Evolutionary conservation across 202 grass and related monocot species (phyloP).

Genomic region (Schoenoplectus tabernaemontani): DNA sequence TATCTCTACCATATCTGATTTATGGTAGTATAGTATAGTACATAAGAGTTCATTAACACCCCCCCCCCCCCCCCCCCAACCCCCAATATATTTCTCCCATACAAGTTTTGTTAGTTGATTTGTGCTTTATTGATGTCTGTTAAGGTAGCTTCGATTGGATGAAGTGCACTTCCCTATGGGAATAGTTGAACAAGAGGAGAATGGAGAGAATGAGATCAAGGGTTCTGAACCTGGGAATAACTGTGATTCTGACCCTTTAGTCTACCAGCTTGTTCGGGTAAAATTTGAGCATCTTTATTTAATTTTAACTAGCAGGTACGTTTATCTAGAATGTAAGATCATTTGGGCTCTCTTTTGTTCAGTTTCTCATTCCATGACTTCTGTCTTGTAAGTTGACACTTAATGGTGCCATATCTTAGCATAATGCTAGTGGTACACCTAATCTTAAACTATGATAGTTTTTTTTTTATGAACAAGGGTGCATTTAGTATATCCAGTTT

Average conservation of each 20-base stretch:
- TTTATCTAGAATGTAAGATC: background rate
- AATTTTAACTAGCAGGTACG: background rate
- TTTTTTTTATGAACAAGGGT: background rate
- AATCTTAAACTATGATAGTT: background rate
- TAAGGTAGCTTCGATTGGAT: slow-evolving; percentile 33
- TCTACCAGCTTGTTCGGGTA: slow-evolving; percentile 98
- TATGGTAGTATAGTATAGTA: background rate
- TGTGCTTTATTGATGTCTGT: slow-evolving; percentile 11
- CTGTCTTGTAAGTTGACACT: background rate
- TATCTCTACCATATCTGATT: background rate
- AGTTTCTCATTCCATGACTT: background rate
- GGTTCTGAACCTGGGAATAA: slow-evolving; percentile 44
- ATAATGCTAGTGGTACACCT: background rate
- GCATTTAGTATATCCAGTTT: background rate
- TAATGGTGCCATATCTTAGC: background rate
- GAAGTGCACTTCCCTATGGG: slow-evolving; percentile 62
- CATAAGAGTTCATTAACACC: background rate
- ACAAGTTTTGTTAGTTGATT: slow-evolving; percentile 17
- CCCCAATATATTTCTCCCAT: background rate
- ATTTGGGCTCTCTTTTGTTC: background rate
- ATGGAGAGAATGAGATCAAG: slow-evolving; percentile 41
- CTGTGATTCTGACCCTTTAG: slow-evolving; percentile 44
- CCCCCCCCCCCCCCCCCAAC: no score
- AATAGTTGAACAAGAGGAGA: slow-evolving; percentile 26
- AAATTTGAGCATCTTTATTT: slow-evolving; percentile 17